Evolutionary conservation across 352 stramenopile species (phyloP).

Genomic region (Pythium rishiriense): DNA sequence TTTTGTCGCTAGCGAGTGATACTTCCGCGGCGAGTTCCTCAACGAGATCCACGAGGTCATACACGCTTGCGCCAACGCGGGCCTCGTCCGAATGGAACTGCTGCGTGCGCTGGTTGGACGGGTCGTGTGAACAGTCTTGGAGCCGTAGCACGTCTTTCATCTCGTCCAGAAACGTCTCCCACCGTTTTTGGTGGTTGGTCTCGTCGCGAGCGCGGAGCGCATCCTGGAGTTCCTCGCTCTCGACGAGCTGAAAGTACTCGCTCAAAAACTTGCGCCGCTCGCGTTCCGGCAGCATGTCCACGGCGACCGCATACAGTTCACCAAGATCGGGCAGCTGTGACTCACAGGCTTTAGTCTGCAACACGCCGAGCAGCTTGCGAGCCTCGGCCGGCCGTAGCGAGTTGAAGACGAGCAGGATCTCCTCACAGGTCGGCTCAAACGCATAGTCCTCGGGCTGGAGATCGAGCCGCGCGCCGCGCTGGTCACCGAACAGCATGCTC

Average conservation of each 20-base stretch:
- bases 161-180: conserved; percentile 49
- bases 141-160: conserved; percentile 41
- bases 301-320: conserved; percentile 40
- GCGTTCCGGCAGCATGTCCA: conserved; percentile 45
- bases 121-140: conserved; percentile 3
- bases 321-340: conserved; percentile 39
- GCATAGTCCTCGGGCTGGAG: conserved; percentile 41
- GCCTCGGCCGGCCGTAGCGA: conserved; percentile 39
- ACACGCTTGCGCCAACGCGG: conserved; percentile 45
- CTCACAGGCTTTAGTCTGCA: conserved; percentile 45
- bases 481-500: conserved; percentile 28
- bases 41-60: conserved; percentile 55
- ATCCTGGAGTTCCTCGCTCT: conserved; percentile 50
- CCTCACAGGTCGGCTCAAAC: conserved; percentile 40
- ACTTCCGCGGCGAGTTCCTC: conserved; percentile 58
- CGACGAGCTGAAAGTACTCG: conserved; percentile 64
- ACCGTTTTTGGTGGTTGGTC: conserved; percentile 57
- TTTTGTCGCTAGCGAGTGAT: conserved; percentile 36
- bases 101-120: not conserved
- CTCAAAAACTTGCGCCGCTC: conserved; percentile 48
- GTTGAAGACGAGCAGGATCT: conserved; percentile 54
- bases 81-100: conserved; percentile 62
- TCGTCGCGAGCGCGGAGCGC: conserved; percentile 51
- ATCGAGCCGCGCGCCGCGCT: conserved; percentile 22
- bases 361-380: conserved; percentile 32